phyloP scores from a whole-genome alignment of 768 basidiomycete genomes.

The Tephrocybe sp. region DNA sequence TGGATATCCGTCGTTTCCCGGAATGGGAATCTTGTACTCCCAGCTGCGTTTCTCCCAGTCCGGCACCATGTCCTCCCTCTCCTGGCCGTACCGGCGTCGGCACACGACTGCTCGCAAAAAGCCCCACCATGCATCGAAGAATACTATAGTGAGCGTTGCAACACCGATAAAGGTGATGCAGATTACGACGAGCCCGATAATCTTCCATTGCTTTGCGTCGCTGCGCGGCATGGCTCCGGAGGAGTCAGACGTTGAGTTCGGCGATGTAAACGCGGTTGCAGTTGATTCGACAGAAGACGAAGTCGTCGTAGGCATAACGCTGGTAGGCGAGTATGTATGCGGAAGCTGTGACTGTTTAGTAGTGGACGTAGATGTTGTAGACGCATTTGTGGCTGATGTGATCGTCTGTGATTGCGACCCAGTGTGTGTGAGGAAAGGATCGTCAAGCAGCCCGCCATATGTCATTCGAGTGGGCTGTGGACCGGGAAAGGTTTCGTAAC shows the following conservation, averaged over 20 bases:
- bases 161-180: conserved; percentile 58
- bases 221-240: conserved; percentile 35
- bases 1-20: conserved; percentile 49
- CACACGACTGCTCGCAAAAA: conserved; percentile 54
- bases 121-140: conserved; percentile 72
- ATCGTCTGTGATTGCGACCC: conserved; percentile 4
- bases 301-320: not conserved
- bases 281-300: not conserved
- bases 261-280: conserved; percentile 1
- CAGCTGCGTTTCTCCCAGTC: conserved; percentile 66
- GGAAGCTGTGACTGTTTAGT: conserved; percentile 1
- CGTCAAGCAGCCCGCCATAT: conserved; percentile 12
- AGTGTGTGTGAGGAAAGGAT: conserved; percentile 3
- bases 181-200: conserved; percentile 67
- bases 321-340: not conserved
- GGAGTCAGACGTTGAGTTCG: conserved; percentile 12
- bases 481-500: conserved; percentile 7
- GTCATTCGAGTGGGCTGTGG: conserved; percentile 5
- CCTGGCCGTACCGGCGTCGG: conserved; percentile 33
- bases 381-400: conserved; percentile 5
- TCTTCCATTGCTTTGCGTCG: conserved; percentile 62
- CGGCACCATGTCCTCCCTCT: conserved; percentile 56
- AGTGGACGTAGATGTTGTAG: not conserved
- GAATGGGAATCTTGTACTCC: conserved; percentile 50
- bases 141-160: conserved; percentile 56